Evolutionary conservation across 2,329 filamentous ascomycete species (phyloP).

Genomic region (Penicillium sp.): DNA sequence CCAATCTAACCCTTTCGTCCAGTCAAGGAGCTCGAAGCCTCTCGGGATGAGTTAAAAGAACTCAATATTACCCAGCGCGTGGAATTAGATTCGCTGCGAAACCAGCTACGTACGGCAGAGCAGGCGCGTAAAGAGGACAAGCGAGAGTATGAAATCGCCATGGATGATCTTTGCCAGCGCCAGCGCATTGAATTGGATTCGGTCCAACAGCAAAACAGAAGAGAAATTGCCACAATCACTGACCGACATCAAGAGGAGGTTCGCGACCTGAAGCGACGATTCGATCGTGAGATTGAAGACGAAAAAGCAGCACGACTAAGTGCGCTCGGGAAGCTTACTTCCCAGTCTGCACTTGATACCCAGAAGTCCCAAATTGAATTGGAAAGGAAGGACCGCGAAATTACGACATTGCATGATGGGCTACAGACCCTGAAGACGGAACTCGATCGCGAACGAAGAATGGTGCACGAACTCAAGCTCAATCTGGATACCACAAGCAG

Average conservation of each 20-base stretch:
- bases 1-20: neutral
- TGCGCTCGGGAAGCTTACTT: conserved; percentile 39
- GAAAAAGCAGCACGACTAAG: conserved; percentile 47
- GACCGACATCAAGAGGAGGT: conserved; percentile 67
- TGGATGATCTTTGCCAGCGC: conserved; percentile 54
- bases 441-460: conserved; percentile 60
- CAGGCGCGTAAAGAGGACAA: conserved; percentile 52
- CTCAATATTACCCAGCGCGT: conserved; percentile 57
- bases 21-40: conserved; percentile 59
- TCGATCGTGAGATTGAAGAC: conserved; percentile 66
- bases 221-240: conserved; percentile 58
- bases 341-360: conserved; percentile 36
- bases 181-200: conserved; percentile 46
- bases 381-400: conserved; percentile 55
- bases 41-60: conserved; percentile 51
- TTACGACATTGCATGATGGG: conserved; percentile 44
- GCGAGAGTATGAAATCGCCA: conserved; percentile 51
- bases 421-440: conserved; percentile 46
- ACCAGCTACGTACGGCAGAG: conserved; percentile 50
- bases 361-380: conserved; percentile 45
- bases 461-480: conserved; percentile 58
- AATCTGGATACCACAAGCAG: conserved; percentile 60
- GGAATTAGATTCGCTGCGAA: conserved; percentile 65
- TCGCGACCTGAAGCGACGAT: conserved; percentile 60
- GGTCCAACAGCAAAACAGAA: conserved; percentile 43